Conservation (phyloP, 225 moss, liverwort and hornwort species). For the Lunularia cruciata region DNA sequence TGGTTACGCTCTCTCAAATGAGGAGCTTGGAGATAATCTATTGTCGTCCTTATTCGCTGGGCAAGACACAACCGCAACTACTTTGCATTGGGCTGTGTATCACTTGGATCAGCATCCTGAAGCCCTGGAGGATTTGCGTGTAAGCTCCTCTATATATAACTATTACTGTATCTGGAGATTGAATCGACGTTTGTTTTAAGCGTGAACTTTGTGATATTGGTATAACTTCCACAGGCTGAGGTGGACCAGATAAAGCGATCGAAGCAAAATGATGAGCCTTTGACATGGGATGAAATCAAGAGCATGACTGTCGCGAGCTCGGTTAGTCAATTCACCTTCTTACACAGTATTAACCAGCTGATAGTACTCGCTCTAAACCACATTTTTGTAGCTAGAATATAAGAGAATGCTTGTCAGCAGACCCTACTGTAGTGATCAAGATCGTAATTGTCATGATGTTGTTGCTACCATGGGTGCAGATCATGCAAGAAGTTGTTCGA, state of each 20-base stretch:
- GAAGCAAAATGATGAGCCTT: constrained; percentile 16
- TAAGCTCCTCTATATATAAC: neutral
- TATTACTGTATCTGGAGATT: neutral
- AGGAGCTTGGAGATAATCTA: constrained; percentile 14
- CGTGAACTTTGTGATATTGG: neutral
- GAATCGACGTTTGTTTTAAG: neutral
- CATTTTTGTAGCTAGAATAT: too few relatives aligned
- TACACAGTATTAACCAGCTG: neutral
- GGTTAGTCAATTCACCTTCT: constrained; percentile 4
- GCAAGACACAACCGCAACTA: constrained; percentile 22
- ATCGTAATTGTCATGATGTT: too few relatives aligned
- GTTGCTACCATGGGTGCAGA: neutral
- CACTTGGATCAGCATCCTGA: constrained; percentile 17
- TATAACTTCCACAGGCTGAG: constrained; percentile 7
- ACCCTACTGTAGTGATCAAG: too few relatives aligned
- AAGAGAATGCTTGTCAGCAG: too few relatives aligned
- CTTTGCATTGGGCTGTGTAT: constrained; percentile 23
- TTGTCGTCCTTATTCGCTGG: constrained; percentile 20
- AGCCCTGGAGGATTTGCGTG: constrained; percentile 16
- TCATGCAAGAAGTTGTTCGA: neutral
- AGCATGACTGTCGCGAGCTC: constrained; percentile 24
- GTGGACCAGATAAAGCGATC: constrained; percentile 2
- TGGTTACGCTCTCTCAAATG: neutral
- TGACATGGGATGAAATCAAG: constrained; percentile 31
- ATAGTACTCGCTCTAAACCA: neutral